Percentiles rank a stretch among this genome's conserved stretches.
Conservation (phyloP, 2,329 filamentous ascomycete species). For the Decorospora gaudefroyi region DNA sequence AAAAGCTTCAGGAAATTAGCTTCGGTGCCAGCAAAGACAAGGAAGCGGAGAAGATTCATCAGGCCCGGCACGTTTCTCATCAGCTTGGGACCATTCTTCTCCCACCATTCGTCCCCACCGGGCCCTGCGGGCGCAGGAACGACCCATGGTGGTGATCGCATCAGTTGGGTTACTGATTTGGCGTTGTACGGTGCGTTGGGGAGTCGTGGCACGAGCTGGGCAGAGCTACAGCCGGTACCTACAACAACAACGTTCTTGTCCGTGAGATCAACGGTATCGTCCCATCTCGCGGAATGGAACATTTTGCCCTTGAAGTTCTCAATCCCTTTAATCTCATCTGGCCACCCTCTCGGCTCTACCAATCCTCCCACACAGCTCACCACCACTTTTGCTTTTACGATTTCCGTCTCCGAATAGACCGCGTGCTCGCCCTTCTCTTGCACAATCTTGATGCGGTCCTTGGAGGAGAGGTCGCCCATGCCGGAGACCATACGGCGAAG, state of each 20-base stretch:
- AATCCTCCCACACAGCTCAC: conserved; percentile 61
- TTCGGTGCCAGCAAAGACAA: conserved; percentile 52
- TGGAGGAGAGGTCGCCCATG: conserved; percentile 57
- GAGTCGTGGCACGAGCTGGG: conserved; percentile 60
- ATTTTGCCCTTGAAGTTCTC: conserved; percentile 60
- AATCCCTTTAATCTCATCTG: conserved; percentile 56
- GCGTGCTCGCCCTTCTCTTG: conserved; percentile 51
- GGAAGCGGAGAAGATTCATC: conserved; percentile 52
- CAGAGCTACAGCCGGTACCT: conserved; percentile 62
- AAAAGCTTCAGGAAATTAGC: conserved; percentile 56
- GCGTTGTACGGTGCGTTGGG: conserved; percentile 54
- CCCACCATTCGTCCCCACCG: conserved; percentile 50
- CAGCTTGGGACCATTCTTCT: conserved; percentile 54
- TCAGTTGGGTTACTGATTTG: conserved; percentile 63
- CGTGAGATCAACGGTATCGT: conserved; percentile 56
- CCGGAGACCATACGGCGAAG: conserved; percentile 58
- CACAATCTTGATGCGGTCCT: conserved; percentile 53
- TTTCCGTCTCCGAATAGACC: conserved; percentile 58
- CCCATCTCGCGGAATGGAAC: conserved; percentile 63
- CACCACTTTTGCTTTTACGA: conserved; percentile 59
- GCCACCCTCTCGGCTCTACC: conserved; percentile 59
- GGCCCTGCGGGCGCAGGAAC: conserved; percentile 50
- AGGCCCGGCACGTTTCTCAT: conserved; percentile 58
- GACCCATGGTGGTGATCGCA: conserved; percentile 63
- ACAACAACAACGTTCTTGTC: conserved; percentile 62